Evolutionary conservation across 2,329 filamentous ascomycete genomes (phyloP).

Genomic region (Penicillium sp.): DNA sequence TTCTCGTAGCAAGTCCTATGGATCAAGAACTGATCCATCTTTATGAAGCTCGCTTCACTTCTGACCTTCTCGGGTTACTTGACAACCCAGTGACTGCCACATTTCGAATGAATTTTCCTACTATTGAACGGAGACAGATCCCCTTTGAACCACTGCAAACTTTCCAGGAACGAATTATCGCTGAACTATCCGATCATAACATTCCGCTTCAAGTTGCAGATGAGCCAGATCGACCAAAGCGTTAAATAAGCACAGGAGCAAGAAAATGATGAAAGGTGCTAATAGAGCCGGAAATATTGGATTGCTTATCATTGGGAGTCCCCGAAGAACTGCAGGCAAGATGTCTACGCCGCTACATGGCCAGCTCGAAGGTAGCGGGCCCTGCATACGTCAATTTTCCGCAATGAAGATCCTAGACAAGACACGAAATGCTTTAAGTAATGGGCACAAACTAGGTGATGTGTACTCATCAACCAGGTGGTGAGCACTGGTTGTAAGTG

Average conservation of each 20-base stretch:
- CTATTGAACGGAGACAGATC: slow-evolving; percentile 1
- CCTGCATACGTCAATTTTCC: too few relatives aligned
- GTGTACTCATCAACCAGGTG: too few relatives aligned
- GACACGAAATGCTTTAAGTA: too few relatives aligned
- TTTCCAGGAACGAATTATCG: background rate
- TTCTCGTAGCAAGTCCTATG: background rate
- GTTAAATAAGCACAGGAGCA: slow-evolving; percentile 1
- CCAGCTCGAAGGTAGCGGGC: too few relatives aligned
- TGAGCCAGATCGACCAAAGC: background rate
- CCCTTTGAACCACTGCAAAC: slow-evolving; percentile 1
- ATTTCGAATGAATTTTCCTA: background rate
- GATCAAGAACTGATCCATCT: slow-evolving; percentile 1
- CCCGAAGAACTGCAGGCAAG: background rate
- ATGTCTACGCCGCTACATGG: too few relatives aligned
- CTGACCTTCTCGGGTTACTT: background rate
- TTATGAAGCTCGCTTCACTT: background rate
- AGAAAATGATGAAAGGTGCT: slow-evolving; percentile 1
- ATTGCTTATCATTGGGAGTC: background rate
- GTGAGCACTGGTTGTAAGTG: too few relatives aligned
- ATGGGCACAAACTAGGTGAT: too few relatives aligned
- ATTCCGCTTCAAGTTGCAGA: background rate
- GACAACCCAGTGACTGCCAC: background rate
- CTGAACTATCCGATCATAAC: background rate
- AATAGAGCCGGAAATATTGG: background rate
- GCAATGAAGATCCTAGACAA: too few relatives aligned